These are phyloP conservation scores for Diaporthe australafricana DNA, from an alignment of 2,329 filamentous ascomycete species.

Conservation along the genomic window DNA sequence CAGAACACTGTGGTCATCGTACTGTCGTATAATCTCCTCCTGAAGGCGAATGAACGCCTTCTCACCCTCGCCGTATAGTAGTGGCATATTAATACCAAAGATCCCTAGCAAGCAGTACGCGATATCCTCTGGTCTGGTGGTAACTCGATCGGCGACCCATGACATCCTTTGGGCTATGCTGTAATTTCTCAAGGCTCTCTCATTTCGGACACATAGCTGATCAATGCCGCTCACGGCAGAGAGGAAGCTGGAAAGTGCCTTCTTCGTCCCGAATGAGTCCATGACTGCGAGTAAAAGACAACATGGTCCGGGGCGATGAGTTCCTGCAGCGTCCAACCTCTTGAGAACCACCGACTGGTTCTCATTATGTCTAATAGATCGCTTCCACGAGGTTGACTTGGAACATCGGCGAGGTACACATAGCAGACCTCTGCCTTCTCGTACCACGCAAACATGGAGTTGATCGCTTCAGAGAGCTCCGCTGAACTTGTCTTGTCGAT, in stretches of 20 bases:
- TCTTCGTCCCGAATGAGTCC: conserved; percentile 29
- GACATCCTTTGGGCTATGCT: conserved; percentile 42
- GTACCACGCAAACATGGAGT: too few species aligned
- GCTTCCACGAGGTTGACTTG: neutral
- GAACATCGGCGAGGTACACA: conserved; percentile 47
- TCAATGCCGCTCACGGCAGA: conserved; percentile 10
- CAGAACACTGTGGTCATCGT: conserved; percentile 33
- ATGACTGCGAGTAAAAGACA: conserved; percentile 38
- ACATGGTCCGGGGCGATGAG: conserved; percentile 37
- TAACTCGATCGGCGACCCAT: conserved; percentile 42
- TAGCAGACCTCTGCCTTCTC: conserved; percentile 46
- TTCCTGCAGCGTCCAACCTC: too few species aligned
- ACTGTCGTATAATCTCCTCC: conserved; percentile 40
- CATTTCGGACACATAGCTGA: conserved; percentile 10
- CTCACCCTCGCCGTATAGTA: conserved; percentile 46
- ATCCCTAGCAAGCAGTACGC: conserved; percentile 45
- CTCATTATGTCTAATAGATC: conserved; percentile 14
- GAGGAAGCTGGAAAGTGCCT: conserved; percentile 9
- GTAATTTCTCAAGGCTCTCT: conserved; percentile 14
- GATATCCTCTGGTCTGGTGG: conserved; percentile 42
- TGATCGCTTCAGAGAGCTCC: conserved; percentile 48
- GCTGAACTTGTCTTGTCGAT: conserved; percentile 51
- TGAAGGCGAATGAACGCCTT: conserved; percentile 43
- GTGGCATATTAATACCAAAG: conserved; percentile 44
- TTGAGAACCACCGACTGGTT: conserved; percentile 23